Base-by-base conservation (phyloP, 768 basidiomycete genomes). In the Tephrocybe sp. region DNA sequence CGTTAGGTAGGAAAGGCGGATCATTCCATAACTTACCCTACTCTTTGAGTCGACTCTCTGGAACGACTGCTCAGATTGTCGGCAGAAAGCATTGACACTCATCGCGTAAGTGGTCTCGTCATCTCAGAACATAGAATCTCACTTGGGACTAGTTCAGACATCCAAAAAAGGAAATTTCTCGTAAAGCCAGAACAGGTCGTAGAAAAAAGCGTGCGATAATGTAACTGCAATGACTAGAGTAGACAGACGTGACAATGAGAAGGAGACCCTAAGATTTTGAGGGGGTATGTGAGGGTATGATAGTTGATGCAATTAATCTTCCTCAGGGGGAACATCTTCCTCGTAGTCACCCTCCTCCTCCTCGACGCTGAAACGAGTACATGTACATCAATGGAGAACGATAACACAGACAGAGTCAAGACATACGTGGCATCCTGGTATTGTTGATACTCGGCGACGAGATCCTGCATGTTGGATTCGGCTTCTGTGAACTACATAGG, bases 381-480 rank as follows among this genome's bases (percentile, higher is more conserved):
- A 15, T 39, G 5, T 4, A 17, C 17, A 5, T 17, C 17, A 36
- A n/a, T 3, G 18, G 7, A 21, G 38, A 17, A 9, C 7, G 8
- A 36, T 36, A 5, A n/a, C 4, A 10, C 4, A 12, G 15, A 14
- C 9, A 36, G 34, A 44, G 25, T 25, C 14, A 41, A 49, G n/a
- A 84, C 90, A 56, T 72, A 93, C 89, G 90, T 93, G 37, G 91
- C 91, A 65, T 93, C 91, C 75, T 93, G 91, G 75, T 93, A 93
- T 72, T 93, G 92, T 68, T 96, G 93, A 75, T 97, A 98, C 74
- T 98, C 96, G 45, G 94, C 93, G 55, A 98, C 91, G 58, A 98
- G 78, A 77, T 98, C 96, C 69, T 97, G 93, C 93, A 98, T 94
- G 83, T 98, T 98, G 58, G 91, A 94, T 75, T 98, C 95, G 50